phyloP scores from a whole-genome alignment of 2,329 filamentous ascomycete species.

The Penicillium nordicum region DNA sequence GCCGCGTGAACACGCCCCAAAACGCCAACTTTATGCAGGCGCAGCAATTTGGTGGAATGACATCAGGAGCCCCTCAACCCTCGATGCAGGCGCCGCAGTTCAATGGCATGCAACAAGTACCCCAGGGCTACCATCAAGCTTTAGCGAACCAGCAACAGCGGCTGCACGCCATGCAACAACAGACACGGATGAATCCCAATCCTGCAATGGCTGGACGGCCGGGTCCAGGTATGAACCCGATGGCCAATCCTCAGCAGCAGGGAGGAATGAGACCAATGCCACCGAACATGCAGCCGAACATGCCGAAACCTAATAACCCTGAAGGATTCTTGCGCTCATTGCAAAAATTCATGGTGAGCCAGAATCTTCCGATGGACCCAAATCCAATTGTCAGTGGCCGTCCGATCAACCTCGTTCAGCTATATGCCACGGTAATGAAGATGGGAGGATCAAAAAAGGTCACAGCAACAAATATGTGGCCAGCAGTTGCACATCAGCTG shows the following conservation, averaged over 20 bases:
- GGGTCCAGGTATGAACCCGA: constrained; percentile 36
- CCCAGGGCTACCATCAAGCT: constrained; percentile 53
- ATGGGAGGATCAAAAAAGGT: constrained; percentile 74
- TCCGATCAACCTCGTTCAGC: constrained; percentile 67
- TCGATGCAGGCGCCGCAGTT: constrained; percentile 48
- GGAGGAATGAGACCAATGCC: constrained; percentile 51
- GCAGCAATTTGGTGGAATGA: constrained; percentile 44
- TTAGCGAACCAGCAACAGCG: constrained; percentile 69
- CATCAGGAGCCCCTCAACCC: constrained; percentile 38
- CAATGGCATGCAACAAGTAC: constrained; percentile 40
- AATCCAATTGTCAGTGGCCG: constrained; percentile 72
- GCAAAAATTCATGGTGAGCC: constrained; percentile 70
- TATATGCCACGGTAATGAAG: constrained; percentile 76
- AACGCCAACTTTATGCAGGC: constrained; percentile 64
- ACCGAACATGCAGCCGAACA: constrained; percentile 44
- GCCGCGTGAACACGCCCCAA: constrained; percentile 65
- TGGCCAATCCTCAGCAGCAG: constrained; percentile 37
- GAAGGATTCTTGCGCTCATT: constrained; percentile 75
- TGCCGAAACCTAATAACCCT: constrained; percentile 45
- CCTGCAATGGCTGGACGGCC: constrained; percentile 36
- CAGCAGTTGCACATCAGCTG: constrained; percentile 63
- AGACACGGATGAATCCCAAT: constrained; percentile 58
- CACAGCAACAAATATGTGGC: constrained; percentile 68
- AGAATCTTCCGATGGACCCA: constrained; percentile 69
- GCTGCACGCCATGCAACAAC: constrained; percentile 78